A percentile compares a stretch with the other conserved stretches of the same genome.
phyloP scores from a whole-genome alignment of 495 filamentous ascomycete species.

The Stereocaulon alpinum region DNA sequence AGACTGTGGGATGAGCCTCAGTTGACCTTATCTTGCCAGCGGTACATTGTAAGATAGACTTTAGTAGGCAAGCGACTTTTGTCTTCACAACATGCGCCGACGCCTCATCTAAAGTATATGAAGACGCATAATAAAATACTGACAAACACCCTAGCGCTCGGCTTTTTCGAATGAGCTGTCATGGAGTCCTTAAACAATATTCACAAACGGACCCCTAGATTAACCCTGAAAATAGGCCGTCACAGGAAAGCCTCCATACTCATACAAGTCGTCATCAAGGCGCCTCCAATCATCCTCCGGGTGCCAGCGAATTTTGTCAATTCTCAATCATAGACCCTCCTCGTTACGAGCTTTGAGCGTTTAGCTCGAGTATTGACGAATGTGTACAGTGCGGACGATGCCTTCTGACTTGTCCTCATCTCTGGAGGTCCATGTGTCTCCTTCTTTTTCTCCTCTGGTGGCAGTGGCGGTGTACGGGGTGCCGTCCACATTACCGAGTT shows the following conservation, averaged over 20 bases:
- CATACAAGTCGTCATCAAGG: conserved; percentile 2
- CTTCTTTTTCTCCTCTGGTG: not conserved
- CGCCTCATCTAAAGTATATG: not conserved
- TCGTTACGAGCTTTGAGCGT: not conserved
- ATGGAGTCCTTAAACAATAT: not conserved
- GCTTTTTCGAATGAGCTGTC: not conserved
- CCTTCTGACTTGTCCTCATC: not conserved
- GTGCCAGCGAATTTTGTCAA: not conserved
- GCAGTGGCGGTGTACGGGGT: conserved; percentile 3
- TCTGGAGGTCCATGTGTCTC: not conserved
- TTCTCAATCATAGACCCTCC: not conserved
- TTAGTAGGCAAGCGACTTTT: conserved; percentile 2
- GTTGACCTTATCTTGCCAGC: not conserved
- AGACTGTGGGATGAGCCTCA: not conserved
- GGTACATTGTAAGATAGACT: too few species aligned
- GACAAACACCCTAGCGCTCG: not conserved
- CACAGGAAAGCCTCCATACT: not conserved
- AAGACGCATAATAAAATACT: not conserved
- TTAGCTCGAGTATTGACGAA: conserved; percentile 4
- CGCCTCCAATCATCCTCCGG: not conserved
- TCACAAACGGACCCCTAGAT: not conserved
- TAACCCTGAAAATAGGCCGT: not conserved
- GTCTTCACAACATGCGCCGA: not conserved
- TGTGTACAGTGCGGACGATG: conserved; percentile 4
- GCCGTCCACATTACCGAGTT: not conserved